Percentiles rank a stretch among this genome's conserved stretches.
phyloP scores from a whole-genome alignment of 306 rosid genomes.

The Luffa aegyptiaca region DNA sequence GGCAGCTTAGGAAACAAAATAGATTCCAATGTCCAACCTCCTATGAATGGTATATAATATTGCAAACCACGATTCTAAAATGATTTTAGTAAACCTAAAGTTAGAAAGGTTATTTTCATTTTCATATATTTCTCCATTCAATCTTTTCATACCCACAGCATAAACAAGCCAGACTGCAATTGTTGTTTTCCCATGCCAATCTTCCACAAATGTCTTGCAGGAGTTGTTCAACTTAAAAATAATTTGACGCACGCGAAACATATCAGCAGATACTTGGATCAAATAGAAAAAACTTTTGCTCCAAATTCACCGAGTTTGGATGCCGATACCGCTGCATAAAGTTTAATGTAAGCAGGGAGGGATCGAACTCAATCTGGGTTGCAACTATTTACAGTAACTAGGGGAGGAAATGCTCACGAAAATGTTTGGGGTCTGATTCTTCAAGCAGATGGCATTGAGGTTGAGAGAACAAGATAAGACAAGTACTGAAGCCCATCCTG shows the following conservation, averaged over 20 bases:
- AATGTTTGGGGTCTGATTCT: not conserved
- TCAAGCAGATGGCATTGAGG: slow-evolving; percentile 67
- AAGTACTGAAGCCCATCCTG: slow-evolving; percentile 81
- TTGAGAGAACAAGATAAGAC: slow-evolving; percentile 62
- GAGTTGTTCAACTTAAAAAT: not conserved
- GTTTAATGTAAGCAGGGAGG: not conserved
- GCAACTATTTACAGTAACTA: slow-evolving; percentile 9
- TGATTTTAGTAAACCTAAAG: not conserved
- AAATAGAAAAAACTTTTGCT: slow-evolving; percentile 6
- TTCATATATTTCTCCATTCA: not conserved
- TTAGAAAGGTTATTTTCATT: not conserved
- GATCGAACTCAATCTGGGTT: not conserved
- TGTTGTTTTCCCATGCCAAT: not conserved
- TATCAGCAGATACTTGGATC: slow-evolving; percentile 6
- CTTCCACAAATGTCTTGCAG: not conserved
- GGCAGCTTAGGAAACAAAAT: too few relatives aligned
- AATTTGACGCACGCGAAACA: not conserved
- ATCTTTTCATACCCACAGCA: not conserved
- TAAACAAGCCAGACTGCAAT: not conserved
- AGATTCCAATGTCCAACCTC: not conserved
- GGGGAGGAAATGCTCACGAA: not conserved
- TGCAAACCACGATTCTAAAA: not conserved
- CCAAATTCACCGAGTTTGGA: slow-evolving; percentile 3
- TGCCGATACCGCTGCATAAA: not conserved
- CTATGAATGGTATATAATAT: not conserved